phyloP scores from a whole-genome alignment of 2,329 filamentous ascomycete species.

The Cladophialophora exuberans region DNA sequence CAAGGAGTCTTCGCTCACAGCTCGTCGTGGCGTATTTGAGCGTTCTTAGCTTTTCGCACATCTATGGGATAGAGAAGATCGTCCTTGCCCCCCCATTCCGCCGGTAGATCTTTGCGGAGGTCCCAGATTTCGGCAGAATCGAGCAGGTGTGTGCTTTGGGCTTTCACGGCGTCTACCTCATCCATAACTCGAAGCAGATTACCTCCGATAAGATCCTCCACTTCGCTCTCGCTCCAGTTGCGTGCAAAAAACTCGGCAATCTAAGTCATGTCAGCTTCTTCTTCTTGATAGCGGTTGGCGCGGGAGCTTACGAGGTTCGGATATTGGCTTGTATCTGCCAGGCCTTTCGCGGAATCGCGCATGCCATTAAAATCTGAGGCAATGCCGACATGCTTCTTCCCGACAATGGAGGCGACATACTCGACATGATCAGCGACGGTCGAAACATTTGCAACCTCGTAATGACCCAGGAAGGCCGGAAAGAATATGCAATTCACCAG shows the following conservation, averaged over 20 bases:
- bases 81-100: conserved; percentile 14
- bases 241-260: conserved; percentile 72
- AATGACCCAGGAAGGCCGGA: conserved; percentile 34
- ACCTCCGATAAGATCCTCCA: conserved; percentile 73
- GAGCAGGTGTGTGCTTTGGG: conserved; percentile 4
- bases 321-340: conserved; percentile 84
- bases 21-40: too few species aligned
- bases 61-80: too few species aligned
- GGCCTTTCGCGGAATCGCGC: conserved; percentile 62
- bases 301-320: conserved; percentile 60
- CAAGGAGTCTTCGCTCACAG: too few species aligned
- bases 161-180: conserved; percentile 68
- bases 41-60: too few species aligned
- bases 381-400: conserved; percentile 42
- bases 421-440: conserved; percentile 45
- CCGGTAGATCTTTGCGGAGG: conserved; percentile 23
- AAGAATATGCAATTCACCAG: conserved; percentile 46
- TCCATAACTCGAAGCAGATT: conserved; percentile 84
- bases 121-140: conserved; percentile 22
- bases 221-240: conserved; percentile 74
- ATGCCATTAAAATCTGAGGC: conserved; percentile 44
- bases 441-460: conserved; percentile 2
- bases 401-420: conserved; percentile 38
- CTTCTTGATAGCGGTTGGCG: too few species aligned
- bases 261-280: conserved; percentile 14